Conservation (phyloP, 208 protist species). For the Perkinsela sp. region DNA sequence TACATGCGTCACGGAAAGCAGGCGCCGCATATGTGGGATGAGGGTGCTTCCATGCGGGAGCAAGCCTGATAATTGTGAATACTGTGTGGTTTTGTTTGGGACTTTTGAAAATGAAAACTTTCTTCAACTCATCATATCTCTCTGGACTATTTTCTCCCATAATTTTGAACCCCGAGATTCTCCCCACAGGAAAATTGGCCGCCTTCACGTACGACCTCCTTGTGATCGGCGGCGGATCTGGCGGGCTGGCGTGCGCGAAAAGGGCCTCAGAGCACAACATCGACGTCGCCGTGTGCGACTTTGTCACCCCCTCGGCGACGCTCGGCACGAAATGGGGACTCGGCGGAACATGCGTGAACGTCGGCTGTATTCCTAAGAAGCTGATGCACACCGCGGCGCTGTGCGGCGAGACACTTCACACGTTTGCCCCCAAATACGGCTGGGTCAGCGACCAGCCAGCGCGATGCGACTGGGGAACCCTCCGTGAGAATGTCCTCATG, state of each 20-base stretch:
- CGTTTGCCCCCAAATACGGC: conserved; percentile 6
- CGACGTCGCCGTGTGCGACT: conserved; percentile 10
- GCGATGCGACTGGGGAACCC: conserved; percentile 5
- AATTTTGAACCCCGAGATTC: not conserved
- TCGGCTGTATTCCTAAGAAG: conserved; percentile 60
- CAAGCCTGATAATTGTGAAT: too few species aligned
- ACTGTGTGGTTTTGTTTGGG: not conserved
- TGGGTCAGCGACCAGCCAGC: conserved; percentile 4
- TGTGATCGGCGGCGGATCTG: conserved; percentile 47
- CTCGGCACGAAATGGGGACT: conserved; percentile 34
- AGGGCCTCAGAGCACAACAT: conserved; percentile 4
- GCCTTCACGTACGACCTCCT: conserved; percentile 16
- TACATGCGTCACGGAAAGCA: not conserved
- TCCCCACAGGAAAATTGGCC: not conserved
- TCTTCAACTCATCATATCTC: not conserved
- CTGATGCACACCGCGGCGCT: conserved; percentile 31
- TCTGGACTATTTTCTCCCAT: not conserved
- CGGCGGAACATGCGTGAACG: conserved; percentile 38
- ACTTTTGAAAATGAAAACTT: not conserved
- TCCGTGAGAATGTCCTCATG: conserved; percentile 15
- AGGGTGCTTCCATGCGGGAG: too few species aligned
- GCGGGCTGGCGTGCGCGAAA: conserved; percentile 31
- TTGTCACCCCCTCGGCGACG: conserved; percentile 23
- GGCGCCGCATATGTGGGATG: too few species aligned
- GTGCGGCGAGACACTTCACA: conserved; percentile 7